These are phyloP conservation scores for Phytophthora podocarpi DNA, from an alignment of 352 stramenopile species.

Conservation along the genomic window DNA sequence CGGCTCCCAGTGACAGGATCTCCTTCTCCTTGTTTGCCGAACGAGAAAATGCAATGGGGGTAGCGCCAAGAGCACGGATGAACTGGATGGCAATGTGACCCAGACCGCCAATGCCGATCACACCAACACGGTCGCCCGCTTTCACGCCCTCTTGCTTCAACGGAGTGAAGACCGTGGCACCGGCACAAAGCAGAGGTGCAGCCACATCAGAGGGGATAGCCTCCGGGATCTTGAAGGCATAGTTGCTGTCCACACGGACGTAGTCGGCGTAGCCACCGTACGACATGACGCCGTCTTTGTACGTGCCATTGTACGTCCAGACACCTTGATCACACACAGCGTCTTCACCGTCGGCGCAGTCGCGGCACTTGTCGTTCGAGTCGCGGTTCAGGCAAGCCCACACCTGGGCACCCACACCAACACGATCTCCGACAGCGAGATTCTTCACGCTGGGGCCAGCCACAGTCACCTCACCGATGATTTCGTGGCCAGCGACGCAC, in stretches of 20 bases:
- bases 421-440: conserved; percentile 79
- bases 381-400: conserved; percentile 57
- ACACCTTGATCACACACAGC: conserved; percentile 56
- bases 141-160: conserved; percentile 56
- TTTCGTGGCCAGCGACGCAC: conserved; percentile 63
- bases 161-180: conserved; percentile 81
- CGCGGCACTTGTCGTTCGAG: conserved; percentile 58
- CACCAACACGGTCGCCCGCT: conserved; percentile 56
- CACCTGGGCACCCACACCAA: conserved; percentile 83
- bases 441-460: conserved; percentile 50
- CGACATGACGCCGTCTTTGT: conserved; percentile 37
- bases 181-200: conserved; percentile 80
- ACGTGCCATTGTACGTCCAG: conserved; percentile 56
- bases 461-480: conserved; percentile 53
- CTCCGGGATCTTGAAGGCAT: conserved; percentile 80
- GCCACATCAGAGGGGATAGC: conserved; percentile 57
- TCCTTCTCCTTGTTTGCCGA: conserved; percentile 63
- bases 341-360: conserved; percentile 62
- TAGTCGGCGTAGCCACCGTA: conserved; percentile 77
- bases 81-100: conserved; percentile 89
- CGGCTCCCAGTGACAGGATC: conserved; percentile 5
- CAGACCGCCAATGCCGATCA: conserved; percentile 85
- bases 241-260: conserved; percentile 66
- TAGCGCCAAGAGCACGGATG: conserved; percentile 57
- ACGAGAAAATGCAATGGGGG: conserved; percentile 65